phyloP scores from a whole-genome alignment of 163 green algal genomes.

The Volvox carteri region DNA sequence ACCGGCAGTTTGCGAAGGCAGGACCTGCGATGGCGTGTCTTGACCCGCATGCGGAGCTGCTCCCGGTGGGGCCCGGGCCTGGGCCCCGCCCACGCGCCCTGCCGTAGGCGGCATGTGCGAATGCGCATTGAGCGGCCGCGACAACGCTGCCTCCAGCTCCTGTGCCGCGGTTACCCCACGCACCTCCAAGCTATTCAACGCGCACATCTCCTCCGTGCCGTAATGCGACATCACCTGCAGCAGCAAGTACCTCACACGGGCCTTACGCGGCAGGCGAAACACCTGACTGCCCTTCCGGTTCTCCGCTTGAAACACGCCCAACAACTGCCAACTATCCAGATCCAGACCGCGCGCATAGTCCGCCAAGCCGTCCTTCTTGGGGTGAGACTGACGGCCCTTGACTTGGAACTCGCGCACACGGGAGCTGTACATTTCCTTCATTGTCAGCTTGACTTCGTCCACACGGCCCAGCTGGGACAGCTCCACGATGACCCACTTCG shows the following conservation, averaged over 20 bases:
- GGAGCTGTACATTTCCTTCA: conserved; percentile 90
- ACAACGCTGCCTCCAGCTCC: conserved; percentile 87
- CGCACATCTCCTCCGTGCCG: conserved; percentile 86
- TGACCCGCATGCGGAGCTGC: neutral
- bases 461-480: conserved; percentile 80
- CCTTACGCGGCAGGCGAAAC: conserved; percentile 72
- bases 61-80: neutral
- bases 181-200: conserved; percentile 84
- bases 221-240: conserved; percentile 77
- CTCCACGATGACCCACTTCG: conserved; percentile 90
- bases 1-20: neutral
- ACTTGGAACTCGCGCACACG: conserved; percentile 83
- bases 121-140: conserved; percentile 39
- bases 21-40: neutral
- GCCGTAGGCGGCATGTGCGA: neutral
- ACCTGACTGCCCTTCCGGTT: conserved; percentile 79
- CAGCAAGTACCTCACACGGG: conserved; percentile 63
- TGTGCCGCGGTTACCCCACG: conserved; percentile 64
- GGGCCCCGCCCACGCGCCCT: neutral
- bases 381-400: conserved; percentile 80
- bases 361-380: conserved; percentile 72
- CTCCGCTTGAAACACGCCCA: conserved; percentile 83
- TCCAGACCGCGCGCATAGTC: conserved; percentile 70
- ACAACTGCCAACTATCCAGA: conserved; percentile 76
- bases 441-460: conserved; percentile 75